phyloP scores from a whole-genome alignment of 257 asterid species.

The Capsicum pubescens region DNA sequence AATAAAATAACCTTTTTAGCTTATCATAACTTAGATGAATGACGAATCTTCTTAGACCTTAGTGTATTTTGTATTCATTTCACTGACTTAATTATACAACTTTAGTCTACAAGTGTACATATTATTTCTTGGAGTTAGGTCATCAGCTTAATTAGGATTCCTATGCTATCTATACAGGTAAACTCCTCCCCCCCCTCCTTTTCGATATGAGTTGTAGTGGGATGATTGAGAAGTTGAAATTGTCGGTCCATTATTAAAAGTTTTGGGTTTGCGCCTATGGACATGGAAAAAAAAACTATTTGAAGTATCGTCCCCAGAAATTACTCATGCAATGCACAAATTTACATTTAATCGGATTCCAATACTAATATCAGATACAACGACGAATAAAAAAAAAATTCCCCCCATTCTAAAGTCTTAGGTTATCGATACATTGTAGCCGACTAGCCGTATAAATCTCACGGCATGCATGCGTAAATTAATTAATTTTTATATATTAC shows the following conservation, averaged over 20 bases:
- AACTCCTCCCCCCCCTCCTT: rapidly evolving
- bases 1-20: not conserved
- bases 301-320: rapidly evolving
- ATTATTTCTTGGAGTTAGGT: slow-evolving; percentile 18
- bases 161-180: not conserved
- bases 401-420: not conserved
- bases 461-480: slow-evolving; percentile 23
- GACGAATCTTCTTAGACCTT: slow-evolving; percentile 19
- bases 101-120: not conserved
- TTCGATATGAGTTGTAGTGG: not conserved
- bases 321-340: rapidly evolving
- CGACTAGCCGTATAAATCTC: slow-evolving; percentile 24
- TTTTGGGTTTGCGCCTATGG: rapidly evolving
- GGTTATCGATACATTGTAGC: not conserved
- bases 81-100: slow-evolving; percentile 14
- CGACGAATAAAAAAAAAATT: rapidly evolving
- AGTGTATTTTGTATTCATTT: not conserved
- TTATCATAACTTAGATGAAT: not conserved
- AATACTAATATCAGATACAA: not conserved
- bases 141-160: not conserved
- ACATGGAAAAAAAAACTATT: not conserved
- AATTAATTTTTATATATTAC: not conserved
- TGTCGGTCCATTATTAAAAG: not conserved
- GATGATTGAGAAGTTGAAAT: not conserved
- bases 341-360: rapidly evolving